Conservation (phyloP, 768 basidiomycete genomes). For the Termitomyces sp. region DNA sequence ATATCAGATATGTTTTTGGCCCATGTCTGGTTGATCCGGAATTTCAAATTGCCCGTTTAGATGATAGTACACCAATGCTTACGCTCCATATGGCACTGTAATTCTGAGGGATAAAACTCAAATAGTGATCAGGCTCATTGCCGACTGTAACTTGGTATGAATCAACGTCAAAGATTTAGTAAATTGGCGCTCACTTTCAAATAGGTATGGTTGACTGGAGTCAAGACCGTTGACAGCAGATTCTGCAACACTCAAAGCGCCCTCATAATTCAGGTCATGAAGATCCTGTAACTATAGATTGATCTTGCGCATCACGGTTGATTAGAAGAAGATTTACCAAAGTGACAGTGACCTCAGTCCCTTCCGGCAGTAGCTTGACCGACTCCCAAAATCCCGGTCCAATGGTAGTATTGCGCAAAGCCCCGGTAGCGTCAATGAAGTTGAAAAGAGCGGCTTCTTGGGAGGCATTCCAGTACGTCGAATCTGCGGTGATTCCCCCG, state of each 20-base stretch:
- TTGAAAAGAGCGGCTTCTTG: conserved; percentile 39
- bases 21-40: conserved; percentile 34
- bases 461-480: conserved; percentile 44
- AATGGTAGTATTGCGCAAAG: conserved; percentile 47
- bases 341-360: conserved; percentile 46
- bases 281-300: conserved; percentile 33
- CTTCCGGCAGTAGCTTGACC: conserved; percentile 39
- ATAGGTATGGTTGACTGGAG: conserved; percentile 34
- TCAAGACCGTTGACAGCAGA: conserved; percentile 37
- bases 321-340: conserved; percentile 28
- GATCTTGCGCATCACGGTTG: not conserved
- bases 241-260: conserved; percentile 40
- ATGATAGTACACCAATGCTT: conserved; percentile 10
- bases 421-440: conserved; percentile 40
- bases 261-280: conserved; percentile 38
- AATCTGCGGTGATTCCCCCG: conserved; percentile 54
- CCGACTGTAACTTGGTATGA: conserved; percentile 33
- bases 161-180: not conserved
- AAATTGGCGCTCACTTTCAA: conserved; percentile 37
- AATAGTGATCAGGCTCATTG: conserved; percentile 55
- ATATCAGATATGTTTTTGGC: conserved; percentile 44
- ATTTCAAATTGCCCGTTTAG: not conserved
- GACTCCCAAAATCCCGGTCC: conserved; percentile 50
- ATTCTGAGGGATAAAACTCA: conserved; percentile 36
- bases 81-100: conserved; percentile 47